Percentiles rank a stretch among this genome's conserved stretches.
Evolutionary conservation across 1,139 yeast genomes (phyloP).

Genomic region (Nakaseomyces uthaithaninus): DNA sequence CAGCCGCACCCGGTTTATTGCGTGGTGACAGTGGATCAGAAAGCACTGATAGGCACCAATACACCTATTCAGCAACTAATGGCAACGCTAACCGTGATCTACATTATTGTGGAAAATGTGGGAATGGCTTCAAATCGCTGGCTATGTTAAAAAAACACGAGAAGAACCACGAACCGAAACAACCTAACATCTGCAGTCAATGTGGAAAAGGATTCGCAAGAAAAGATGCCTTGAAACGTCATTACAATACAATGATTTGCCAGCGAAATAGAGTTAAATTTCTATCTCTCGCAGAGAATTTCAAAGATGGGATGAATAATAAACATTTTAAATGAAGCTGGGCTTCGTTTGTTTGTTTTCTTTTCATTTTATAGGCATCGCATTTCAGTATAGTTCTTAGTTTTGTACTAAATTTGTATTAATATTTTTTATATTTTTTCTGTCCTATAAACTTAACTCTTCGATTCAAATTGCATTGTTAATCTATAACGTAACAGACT

Average conservation of each 20-base stretch:
- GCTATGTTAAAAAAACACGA: conserved; percentile 30
- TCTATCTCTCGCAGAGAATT: background rate
- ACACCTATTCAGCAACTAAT: background rate
- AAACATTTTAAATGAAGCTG: background rate
- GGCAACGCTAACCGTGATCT: background rate
- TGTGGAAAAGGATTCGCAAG: conserved; percentile 82
- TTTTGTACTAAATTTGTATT: no score
- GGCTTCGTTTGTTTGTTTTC: background rate
- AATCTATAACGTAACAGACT: no score
- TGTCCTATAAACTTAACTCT: no score
- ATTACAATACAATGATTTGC: conserved; percentile 49
- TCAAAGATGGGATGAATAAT: background rate
- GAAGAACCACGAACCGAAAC: conserved; percentile 24
- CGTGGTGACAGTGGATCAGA: background rate
- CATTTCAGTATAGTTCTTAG: background rate
- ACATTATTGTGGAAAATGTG: conserved; percentile 24
- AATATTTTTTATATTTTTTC: no score
- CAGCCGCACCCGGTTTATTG: conserved; percentile 1
- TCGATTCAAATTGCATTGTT: no score
- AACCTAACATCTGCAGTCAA: conserved; percentile 49
- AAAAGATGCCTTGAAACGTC: conserved; percentile 72
- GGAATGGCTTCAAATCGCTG: conserved; percentile 23
- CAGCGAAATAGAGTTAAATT: conserved; percentile 4
- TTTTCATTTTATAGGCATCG: background rate
- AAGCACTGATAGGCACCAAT: background rate